Evolutionary conservation across 371 early-diverging fungal species (phyloP), one percentile per base, ranked within the genome.

Genomic region (Mucor indicus): DNA sequence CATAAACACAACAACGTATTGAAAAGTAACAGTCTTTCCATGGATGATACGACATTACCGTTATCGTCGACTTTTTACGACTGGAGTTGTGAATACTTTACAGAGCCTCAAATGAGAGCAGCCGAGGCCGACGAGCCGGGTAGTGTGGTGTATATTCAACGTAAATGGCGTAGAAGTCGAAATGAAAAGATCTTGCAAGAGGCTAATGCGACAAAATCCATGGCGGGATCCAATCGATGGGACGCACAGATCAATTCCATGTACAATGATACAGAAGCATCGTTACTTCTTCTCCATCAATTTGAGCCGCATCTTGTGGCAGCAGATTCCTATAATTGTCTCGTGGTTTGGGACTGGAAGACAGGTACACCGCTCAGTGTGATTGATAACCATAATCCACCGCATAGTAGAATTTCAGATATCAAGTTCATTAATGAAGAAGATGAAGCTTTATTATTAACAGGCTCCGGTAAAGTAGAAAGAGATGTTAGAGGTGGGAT

Each of bases 351-450:
- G 83, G 80, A 90, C 58, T 90, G 87, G 87, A 80, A 85, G 33
- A 77, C 81, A 7, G 69, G 74, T 10, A 72, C 72, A 9, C 60
- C 78, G 21, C 60, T 88, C 10, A 86, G 85, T 62, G 70, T 80
- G 5, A 81, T 91, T 64, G 67, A 79, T 38, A 86, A 87, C 51
- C 66, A 72, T 19, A 87, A 89, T 46, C 86, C 88, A 25, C 25
- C 62, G 15, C 77, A 83, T 19, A 86, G 84, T 55, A 67, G 75
- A 43, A 84, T 94, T 35, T 82, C 91, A 0, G 82, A 83, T 43
- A 50, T 96, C 60, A 84, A 88, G 38, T 84, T 94, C 49, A 81
- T 96, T 17, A 96, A 98, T 62, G 95, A 96, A 62, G 88, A 92
- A 35, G 93, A 93, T 53, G 75, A 83, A 22, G 84, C 90, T 9